Conservation (phyloP, 225 moss, liverwort and hornwort species). For the Pseudoscleropodium purum region DNA sequence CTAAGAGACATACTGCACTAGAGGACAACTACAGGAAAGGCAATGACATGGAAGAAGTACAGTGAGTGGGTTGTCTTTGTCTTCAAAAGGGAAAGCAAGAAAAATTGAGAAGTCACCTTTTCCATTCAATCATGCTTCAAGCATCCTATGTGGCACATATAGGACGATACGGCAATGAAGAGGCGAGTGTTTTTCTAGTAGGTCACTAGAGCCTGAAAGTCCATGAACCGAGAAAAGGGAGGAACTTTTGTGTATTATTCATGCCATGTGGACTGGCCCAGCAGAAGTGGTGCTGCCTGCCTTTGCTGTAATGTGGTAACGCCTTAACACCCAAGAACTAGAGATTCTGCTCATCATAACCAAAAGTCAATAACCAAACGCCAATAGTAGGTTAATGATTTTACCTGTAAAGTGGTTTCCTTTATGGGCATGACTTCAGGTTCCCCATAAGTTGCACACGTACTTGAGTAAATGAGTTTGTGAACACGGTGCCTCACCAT, state of each 20-base stretch:
- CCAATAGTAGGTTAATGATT: background rate
- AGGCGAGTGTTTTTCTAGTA: background rate
- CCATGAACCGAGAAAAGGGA: background rate
- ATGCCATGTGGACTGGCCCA: background rate
- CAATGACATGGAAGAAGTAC: background rate
- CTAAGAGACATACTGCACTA: background rate
- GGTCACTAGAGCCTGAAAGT: background rate
- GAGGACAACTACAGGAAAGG: background rate
- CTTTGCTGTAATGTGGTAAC: background rate
- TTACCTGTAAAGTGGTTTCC: constrained; percentile 70
- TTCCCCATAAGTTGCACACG: constrained; percentile 95
- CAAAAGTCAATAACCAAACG: background rate
- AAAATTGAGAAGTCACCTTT: background rate
- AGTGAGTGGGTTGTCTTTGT: background rate
- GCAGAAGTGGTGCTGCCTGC: background rate
- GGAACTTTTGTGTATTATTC: background rate
- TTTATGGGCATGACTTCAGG: constrained; percentile 79
- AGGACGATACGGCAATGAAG: background rate
- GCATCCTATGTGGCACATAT: too few relatives aligned
- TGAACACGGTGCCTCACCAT: constrained; percentile 76
- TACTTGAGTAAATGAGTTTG: constrained; percentile 89
- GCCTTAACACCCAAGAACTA: background rate
- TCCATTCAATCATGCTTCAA: background rate
- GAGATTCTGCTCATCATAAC: background rate
- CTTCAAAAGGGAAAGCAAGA: background rate